A percentile compares a stretch with the other conserved stretches of the same genome.
Evolutionary conservation across 495 filamentous ascomycete species (phyloP).

Genomic region (Patellaria atrata): DNA sequence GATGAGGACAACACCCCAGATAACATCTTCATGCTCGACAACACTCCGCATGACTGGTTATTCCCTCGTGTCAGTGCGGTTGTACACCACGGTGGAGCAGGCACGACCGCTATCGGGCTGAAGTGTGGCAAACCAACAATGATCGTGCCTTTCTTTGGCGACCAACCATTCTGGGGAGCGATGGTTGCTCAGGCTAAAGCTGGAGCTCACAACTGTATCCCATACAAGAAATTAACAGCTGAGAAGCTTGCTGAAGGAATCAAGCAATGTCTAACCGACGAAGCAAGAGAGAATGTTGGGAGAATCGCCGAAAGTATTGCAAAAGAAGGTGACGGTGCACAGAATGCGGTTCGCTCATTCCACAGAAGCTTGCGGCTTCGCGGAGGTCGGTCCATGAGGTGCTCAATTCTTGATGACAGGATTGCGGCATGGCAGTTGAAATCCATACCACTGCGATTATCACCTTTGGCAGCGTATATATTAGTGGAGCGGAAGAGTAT

Average conservation of each 20-base stretch:
- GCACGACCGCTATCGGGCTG: constrained; percentile 27
- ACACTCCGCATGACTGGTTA: constrained; percentile 30
- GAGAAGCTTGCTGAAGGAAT: constrained; percentile 57
- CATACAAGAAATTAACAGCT: constrained; percentile 50
- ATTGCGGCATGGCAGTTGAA: constrained; percentile 57
- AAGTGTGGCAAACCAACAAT: constrained; percentile 27
- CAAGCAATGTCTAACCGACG: constrained; percentile 43
- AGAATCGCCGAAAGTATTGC: constrained; percentile 48
- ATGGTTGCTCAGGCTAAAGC: constrained; percentile 54
- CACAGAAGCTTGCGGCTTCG: constrained; percentile 45
- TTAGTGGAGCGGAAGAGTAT: constrained; percentile 43
- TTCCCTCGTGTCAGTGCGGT: constrained; percentile 26
- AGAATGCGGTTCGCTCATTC: constrained; percentile 56
- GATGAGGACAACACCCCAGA: constrained; percentile 17
- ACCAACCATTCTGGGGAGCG: constrained; percentile 68
- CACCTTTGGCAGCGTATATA: constrained; percentile 50
- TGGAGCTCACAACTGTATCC: constrained; percentile 51
- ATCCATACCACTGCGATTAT: constrained; percentile 41
- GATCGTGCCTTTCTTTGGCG: constrained; percentile 30
- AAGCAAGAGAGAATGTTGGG: constrained; percentile 40
- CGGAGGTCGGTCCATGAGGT: constrained; percentile 49
- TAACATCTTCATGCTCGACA: constrained; percentile 28
- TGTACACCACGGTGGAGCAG: constrained; percentile 29
- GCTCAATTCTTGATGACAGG: constrained; percentile 46
- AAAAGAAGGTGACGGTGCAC: constrained; percentile 56